Percentiles rank a stretch among this genome's conserved stretches.
phyloP scores from a whole-genome alignment of 78 protist species.

The Blattamonas nauphoetae region DNA sequence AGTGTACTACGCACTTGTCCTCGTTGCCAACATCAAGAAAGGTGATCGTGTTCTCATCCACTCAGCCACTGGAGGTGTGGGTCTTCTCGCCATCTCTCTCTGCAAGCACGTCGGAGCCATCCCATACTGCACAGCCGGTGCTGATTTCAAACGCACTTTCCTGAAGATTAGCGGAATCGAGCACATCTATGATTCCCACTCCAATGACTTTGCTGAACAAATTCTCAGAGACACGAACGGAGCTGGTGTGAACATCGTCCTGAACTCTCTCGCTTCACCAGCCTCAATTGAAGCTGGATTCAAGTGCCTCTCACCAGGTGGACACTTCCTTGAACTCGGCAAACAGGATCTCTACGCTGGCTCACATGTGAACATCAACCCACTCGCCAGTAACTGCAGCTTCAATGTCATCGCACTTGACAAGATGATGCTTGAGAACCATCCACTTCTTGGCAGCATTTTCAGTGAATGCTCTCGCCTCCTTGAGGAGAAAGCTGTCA shows the following conservation, averaged over 20 bases:
- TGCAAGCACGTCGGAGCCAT: slow-evolving; percentile 51
- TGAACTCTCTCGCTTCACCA: slow-evolving; percentile 18
- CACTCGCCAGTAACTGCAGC: neutral
- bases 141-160: slow-evolving; percentile 39
- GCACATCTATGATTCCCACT: neutral
- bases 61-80: neutral
- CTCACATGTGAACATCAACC: neutral
- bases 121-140: slow-evolving; percentile 48
- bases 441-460: neutral
- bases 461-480: neutral
- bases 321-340: slow-evolving; percentile 49
- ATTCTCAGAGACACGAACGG: slow-evolving; percentile 39
- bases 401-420: neutral
- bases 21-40: neutral
- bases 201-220: neutral
- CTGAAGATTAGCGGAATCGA: slow-evolving; percentile 40
- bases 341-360: neutral
- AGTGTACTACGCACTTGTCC: neutral
- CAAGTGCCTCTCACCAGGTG: slow-evolving; percentile 56
- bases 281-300: slow-evolving; percentile 24
- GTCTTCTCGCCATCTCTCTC: neutral
- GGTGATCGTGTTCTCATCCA: slow-evolving; percentile 2
- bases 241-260: slow-evolving; percentile 55
- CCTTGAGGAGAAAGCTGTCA: neutral
- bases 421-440: neutral